phyloP scores from a whole-genome alignment of 208 protist genomes.

The Trypanosoma brucei region DNA sequence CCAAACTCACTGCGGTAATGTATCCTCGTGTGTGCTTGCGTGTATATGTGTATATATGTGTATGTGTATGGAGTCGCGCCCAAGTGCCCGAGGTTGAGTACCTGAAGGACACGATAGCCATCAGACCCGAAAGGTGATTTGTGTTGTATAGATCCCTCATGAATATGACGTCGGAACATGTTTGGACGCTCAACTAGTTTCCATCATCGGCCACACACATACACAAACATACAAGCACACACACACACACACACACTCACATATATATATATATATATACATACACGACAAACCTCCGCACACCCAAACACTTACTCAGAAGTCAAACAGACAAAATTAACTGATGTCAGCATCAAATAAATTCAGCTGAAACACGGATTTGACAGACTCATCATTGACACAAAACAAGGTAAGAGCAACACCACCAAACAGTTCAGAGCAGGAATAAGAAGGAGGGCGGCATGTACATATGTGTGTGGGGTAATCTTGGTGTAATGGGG shows the following conservation, averaged over 20 bases:
- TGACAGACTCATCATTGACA: conserved; percentile 38
- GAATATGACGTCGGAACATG: neutral
- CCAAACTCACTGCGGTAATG: too few species aligned
- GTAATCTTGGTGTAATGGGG: neutral
- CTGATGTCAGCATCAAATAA: conserved; percentile 25
- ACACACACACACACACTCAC: conserved; percentile 21
- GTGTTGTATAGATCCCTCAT: conserved; percentile 6
- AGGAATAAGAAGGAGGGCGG: too few species aligned
- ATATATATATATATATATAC: too few species aligned
- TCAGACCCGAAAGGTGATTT: conserved; percentile 17
- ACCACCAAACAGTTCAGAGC: too few species aligned
- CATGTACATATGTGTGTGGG: conserved; percentile 1
- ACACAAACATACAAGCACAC: neutral
- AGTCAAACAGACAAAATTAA: conserved; percentile 38
- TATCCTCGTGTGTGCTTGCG: too few species aligned
- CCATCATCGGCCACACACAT: conserved; percentile 2
- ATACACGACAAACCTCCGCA: conserved; percentile 21
- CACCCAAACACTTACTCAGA: conserved; percentile 8
- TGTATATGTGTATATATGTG: too few species aligned
- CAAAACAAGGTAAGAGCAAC: neutral
- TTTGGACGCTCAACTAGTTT: conserved; percentile 11
- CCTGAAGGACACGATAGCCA: neutral
- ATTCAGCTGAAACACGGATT: conserved; percentile 52
- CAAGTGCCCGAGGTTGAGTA: too few species aligned
- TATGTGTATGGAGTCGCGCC: too few species aligned